phyloP scores from a whole-genome alignment of 2,329 filamentous ascomycete species.

The Fusarium luffae region DNA sequence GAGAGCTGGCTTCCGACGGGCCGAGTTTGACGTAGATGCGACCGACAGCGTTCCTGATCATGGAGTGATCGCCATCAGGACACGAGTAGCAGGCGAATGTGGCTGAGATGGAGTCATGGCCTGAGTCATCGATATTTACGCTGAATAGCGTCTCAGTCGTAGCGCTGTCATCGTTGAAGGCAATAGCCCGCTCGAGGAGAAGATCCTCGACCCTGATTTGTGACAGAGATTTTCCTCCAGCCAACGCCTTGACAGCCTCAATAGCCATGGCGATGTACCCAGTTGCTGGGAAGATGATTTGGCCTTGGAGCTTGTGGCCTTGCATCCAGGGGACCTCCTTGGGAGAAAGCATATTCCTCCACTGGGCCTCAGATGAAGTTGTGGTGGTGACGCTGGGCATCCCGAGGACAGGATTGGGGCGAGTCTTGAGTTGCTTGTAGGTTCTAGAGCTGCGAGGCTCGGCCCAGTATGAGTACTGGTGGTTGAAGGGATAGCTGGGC shows the following conservation, averaged over 20 bases:
- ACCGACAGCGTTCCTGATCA: not conserved
- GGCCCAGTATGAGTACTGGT: not conserved
- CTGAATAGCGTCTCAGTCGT: not conserved
- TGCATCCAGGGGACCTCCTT: not conserved
- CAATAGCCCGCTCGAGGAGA: not conserved
- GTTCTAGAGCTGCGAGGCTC: not conserved
- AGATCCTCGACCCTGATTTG: not conserved
- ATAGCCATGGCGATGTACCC: constrained; percentile 1
- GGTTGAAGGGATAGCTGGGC: not conserved
- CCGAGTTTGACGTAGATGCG: not conserved
- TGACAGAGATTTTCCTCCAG: not conserved
- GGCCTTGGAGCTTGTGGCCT: not conserved
- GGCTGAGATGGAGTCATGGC: not conserved
- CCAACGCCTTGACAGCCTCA: not conserved
- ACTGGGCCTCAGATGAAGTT: not conserved
- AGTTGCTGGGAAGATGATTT: not conserved
- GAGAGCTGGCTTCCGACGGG: not conserved
- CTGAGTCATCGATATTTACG: not conserved
- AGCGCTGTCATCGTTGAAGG: not conserved
- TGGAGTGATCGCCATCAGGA: not conserved
- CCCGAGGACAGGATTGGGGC: not conserved
- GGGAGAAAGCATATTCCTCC: not conserved
- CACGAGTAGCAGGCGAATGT: not conserved
- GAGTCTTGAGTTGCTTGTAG: not conserved
- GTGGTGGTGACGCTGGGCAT: not conserved